Conservation (phyloP, 2,329 filamentous ascomycete species). For the Cercospora brassicicola region DNA sequence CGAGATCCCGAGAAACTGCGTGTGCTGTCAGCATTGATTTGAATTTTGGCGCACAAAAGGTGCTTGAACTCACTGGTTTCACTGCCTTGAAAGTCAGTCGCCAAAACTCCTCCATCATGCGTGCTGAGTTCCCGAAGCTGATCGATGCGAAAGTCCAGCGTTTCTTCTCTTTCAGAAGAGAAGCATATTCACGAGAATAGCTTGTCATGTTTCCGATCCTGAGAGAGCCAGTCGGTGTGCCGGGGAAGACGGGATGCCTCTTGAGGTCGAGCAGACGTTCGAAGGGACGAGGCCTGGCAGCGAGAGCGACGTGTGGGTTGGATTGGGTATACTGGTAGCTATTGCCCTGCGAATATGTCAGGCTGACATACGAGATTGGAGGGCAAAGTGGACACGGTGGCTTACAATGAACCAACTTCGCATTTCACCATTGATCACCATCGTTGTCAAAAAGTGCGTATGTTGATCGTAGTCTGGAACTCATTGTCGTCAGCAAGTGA, state of each 20-base stretch:
- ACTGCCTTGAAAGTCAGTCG: slow-evolving; percentile 14
- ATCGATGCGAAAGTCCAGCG: slow-evolving; percentile 25
- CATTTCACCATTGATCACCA: neutral
- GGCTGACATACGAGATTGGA: neutral
- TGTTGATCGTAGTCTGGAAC: neutral
- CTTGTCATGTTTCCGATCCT: neutral
- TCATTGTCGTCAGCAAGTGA: neutral
- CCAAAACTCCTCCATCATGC: slow-evolving; percentile 27
- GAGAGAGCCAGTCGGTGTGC: neutral
- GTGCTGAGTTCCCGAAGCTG: slow-evolving; percentile 21
- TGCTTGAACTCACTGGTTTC: neutral
- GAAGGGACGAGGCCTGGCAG: neutral
- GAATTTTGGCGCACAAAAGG: neutral
- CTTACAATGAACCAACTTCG: neutral
- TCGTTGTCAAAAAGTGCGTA: neutral
- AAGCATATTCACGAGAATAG: slow-evolving; percentile 5
- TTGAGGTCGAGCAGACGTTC: neutral
- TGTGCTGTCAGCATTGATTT: neutral
- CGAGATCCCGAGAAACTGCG: neutral
- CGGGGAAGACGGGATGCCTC: neutral
- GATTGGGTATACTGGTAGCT: neutral
- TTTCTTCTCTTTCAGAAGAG: slow-evolving; percentile 17
- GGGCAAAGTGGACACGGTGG: neutral
- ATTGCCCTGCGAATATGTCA: neutral
- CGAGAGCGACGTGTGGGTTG: neutral